A percentile compares a stretch with the other conserved stretches of the same genome.
Conservation (phyloP, 2,329 filamentous ascomycete genomes). For the Claviceps sp. region DNA sequence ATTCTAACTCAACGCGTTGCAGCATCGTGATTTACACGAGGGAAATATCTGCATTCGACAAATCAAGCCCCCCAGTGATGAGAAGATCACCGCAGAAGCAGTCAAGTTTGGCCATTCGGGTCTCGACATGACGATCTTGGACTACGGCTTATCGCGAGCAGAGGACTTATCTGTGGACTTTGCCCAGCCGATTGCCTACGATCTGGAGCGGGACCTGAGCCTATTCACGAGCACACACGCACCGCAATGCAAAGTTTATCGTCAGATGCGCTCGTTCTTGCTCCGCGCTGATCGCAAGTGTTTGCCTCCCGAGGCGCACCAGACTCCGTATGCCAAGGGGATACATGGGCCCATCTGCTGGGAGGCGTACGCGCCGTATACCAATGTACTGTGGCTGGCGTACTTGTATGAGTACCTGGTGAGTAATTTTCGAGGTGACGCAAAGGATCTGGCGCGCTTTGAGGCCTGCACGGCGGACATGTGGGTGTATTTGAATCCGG, state of each 20-base stretch:
- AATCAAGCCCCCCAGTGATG: slow-evolving; percentile 20
- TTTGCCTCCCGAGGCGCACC: slow-evolving; percentile 33
- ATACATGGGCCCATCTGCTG: slow-evolving; percentile 38
- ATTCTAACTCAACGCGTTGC: slow-evolving; percentile 5
- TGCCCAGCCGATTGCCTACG: slow-evolving; percentile 34
- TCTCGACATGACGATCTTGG: slow-evolving; percentile 49
- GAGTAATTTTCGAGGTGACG: slow-evolving; percentile 32
- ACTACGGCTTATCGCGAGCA: slow-evolving; percentile 51
- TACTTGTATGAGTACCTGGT: slow-evolving; percentile 45
- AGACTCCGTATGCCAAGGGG: slow-evolving; percentile 31
- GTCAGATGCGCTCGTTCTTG: slow-evolving; percentile 47
- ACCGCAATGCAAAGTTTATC: slow-evolving; percentile 47
- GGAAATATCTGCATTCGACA: slow-evolving; percentile 48
- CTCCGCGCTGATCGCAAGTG: slow-evolving; percentile 36
- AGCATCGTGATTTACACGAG: slow-evolving; percentile 54
- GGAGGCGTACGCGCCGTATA: slow-evolving; percentile 43
- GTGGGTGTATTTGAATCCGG: slow-evolving; percentile 39
- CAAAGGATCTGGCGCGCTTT: slow-evolving; percentile 32
- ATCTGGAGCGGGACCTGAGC: slow-evolving; percentile 45
- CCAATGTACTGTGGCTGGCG: slow-evolving; percentile 52
- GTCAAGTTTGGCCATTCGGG: slow-evolving; percentile 44
- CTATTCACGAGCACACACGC: slow-evolving; percentile 49
- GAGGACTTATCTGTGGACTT: slow-evolving; percentile 26
- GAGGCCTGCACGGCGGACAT: slow-evolving; percentile 36
- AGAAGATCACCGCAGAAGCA: slow-evolving; percentile 13